Base-by-base conservation (phyloP, 768 basidiomycete genomes). In the Kwoniella bestiolae region DNA sequence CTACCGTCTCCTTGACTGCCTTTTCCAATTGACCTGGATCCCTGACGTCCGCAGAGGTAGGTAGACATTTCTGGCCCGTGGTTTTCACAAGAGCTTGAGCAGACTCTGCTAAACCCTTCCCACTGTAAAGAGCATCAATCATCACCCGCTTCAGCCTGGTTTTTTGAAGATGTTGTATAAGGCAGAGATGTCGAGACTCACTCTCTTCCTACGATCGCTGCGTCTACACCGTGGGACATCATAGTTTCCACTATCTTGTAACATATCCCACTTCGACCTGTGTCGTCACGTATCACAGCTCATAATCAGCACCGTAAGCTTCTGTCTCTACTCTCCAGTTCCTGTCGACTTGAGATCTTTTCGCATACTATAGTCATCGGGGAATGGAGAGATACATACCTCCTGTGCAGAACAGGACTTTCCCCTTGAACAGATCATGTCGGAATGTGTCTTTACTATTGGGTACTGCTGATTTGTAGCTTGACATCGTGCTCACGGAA, bases 131-230 rank as follows among this genome's bases (percentile, higher is more conserved):
- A 8, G 5, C n/a, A 8, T 5, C 45, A 11, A 8, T 47, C 45
- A n/a, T n/a, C n/a, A n/a, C n/a, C n/a, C n/a, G n/a, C n/a, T n/a
- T n/a, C n/a, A n/a, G n/a, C n/a, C n/a, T n/a, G n/a, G n/a, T n/a
- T n/a, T n/a, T n/a, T n/a, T n/a, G n/a, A n/a, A n/a, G n/a, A n/a
- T n/a, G n/a, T n/a, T n/a, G n/a, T n/a, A n/a, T n/a, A n/a, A n/a
- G n/a, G n/a, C n/a, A n/a, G n/a, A n/a, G n/a, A n/a, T 41, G 18
- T 41, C 12, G 38, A 1, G 18, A 78, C 89, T 82, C 67, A 92
- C 92, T 91, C 92, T 80, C 94, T 84, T 4, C 94, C 93, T 46
- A 95, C 83, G 76, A 98, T 97, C 60, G 84, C 84, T 14, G 92
- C 89, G 72, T 86, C 83, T 11, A 89, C 91, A 14, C 94, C 94